A percentile compares a stretch with the other conserved stretches of the same genome.
Evolutionary conservation across 2,329 filamentous ascomycete species (phyloP).

Genomic region (Colletotrichum lindemuthianum): DNA sequence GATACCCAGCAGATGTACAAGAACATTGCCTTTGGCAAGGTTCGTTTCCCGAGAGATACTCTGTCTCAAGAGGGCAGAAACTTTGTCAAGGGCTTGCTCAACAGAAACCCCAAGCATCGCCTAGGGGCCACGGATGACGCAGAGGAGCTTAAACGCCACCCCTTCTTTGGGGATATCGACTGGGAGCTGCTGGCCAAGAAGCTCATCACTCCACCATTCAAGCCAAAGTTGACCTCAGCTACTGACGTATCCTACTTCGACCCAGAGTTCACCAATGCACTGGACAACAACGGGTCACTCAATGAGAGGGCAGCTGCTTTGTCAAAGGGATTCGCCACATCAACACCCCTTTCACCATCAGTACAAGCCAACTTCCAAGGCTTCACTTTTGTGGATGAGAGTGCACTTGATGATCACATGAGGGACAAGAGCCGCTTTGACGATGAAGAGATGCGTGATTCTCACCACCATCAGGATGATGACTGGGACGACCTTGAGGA

Average conservation of each 20-base stretch:
- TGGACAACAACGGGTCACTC: constrained; percentile 86
- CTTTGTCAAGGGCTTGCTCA: constrained; percentile 97
- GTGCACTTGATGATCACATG: constrained; percentile 90
- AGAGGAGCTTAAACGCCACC: constrained; percentile 90
- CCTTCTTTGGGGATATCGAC: constrained; percentile 94
- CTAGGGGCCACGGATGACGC: constrained; percentile 92
- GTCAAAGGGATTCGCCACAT: constrained; percentile 85
- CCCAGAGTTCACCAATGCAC: constrained; percentile 95
- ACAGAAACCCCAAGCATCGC: constrained; percentile 95
- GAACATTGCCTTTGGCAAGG: constrained; percentile 99
- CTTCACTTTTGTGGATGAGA: constrained; percentile 99
- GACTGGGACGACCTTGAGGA: constrained; percentile 70
- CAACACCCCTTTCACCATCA: constrained; percentile 91
- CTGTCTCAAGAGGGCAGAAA: constrained; percentile 94
- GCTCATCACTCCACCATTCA: constrained; percentile 94
- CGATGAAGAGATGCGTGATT: constrained; percentile 71
- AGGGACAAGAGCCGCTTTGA: constrained; percentile 57
- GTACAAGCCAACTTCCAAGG: constrained; percentile 99
- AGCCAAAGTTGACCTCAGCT: constrained; percentile 95
- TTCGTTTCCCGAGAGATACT: constrained; percentile 94
- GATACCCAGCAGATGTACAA: constrained; percentile 99
- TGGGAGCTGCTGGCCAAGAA: constrained; percentile 91
- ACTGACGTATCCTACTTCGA: constrained; percentile 98
- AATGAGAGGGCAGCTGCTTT: constrained; percentile 91
- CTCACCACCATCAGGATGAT: constrained; percentile 54